Conservation (phyloP, 2,329 filamentous ascomycete species). For the Aspergillus versicolor region DNA sequence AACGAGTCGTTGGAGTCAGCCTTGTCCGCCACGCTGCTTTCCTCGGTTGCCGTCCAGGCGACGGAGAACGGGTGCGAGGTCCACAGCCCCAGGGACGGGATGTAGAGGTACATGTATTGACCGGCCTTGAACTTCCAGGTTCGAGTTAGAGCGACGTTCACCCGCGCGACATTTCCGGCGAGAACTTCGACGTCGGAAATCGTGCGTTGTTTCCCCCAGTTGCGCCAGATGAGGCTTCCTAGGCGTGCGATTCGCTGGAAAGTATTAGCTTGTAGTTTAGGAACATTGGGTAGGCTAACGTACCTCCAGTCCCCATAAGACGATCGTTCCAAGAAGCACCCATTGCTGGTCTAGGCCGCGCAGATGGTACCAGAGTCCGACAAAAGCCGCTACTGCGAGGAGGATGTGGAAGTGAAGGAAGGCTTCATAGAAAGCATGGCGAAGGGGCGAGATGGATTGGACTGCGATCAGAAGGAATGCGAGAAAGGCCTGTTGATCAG, state of each 20-base stretch:
- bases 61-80: slow-evolving; percentile 45
- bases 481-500: slow-evolving; percentile 32
- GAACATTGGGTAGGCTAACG: slow-evolving; percentile 19
- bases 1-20: slow-evolving; percentile 31
- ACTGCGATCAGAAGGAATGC: slow-evolving; percentile 40
- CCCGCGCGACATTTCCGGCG: slow-evolving; percentile 55
- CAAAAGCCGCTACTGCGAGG: slow-evolving; percentile 39
- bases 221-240: slow-evolving; percentile 52
- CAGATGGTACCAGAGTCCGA: slow-evolving; percentile 40
- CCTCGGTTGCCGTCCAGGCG: slow-evolving; percentile 36
- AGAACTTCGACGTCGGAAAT: slow-evolving; percentile 56
- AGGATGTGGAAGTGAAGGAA: slow-evolving; percentile 45
- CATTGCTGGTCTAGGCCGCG: slow-evolving; percentile 28
- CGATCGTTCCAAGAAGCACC: slow-evolving; percentile 31
- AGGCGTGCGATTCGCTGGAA: slow-evolving; percentile 45
- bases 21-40: slow-evolving; percentile 22
- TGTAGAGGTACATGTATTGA: slow-evolving; percentile 58
- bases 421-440: slow-evolving; percentile 46
- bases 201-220: slow-evolving; percentile 47
- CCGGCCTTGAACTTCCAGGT: slow-evolving; percentile 41
- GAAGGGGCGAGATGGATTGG: slow-evolving; percentile 42
- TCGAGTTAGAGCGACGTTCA: slow-evolving; percentile 31
- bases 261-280: slow-evolving; percentile 5
- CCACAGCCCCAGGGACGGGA: slow-evolving; percentile 47
- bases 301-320: slow-evolving; percentile 36